Base-by-base conservation (phyloP, 176 grass and related monocot species). In the Echinochloa phyllopogon region DNA sequence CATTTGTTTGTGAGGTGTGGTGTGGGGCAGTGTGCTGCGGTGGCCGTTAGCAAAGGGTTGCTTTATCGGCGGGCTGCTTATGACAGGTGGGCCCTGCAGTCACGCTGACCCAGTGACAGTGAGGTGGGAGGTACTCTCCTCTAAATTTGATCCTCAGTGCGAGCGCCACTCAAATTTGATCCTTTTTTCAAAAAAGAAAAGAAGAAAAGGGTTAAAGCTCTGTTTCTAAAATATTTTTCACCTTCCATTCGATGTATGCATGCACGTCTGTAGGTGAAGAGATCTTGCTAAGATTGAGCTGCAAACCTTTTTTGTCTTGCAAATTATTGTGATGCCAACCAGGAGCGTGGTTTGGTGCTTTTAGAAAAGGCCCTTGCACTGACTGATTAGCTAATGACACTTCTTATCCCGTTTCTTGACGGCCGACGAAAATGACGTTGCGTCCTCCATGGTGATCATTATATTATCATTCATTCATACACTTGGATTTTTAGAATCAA, bases 21-120 rank as follows among this genome's bases (percentile, higher is more conserved):
- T n/a, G n/a, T 70, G 50, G 74, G 45, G 81, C 25, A 41, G 75
- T 71, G 79, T 83, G 70, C 79, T 43, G 48, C 47, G 78, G 78
- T 56, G 20, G 63, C 78, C 63, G 27, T 77, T 75, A 36, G 79
- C 72, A 1, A 20, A 1, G 75, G 75, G 33, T 64, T 62, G 75
- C 75, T 78, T 85, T 70, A 38, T 48, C 18, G n/a, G 36, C 36
- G 3, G 1, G 0, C 43, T 71, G 0, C 4, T 4, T 16, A 55
- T 90, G 78, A 86, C 83, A 86, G 1, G 72, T 77, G 72, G 88
- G 56, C 0, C 27, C 17, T 5, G 1, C 0, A 1, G 6, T 0
- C 4, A 3, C 0, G 25, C 24, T 59, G 77, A 23, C 47, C 72
- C 65, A 40, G 8, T 0, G 16, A 24, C 72, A 71, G 70, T 44